phyloP scores from a whole-genome alignment of 2,329 filamentous ascomycete genomes.

The Cladophialophora yegresii region DNA sequence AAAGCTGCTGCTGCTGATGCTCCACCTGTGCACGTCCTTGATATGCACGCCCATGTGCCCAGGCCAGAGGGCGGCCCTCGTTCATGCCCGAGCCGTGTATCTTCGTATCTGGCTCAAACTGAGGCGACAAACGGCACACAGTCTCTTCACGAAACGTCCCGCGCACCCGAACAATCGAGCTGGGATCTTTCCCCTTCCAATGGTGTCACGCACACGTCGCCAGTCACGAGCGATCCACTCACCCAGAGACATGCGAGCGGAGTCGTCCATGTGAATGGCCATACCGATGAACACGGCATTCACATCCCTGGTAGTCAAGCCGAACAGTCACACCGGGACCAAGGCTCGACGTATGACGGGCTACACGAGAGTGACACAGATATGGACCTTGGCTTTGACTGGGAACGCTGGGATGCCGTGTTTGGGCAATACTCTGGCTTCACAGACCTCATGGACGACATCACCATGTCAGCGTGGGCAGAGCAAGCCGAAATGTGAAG shows the following conservation, averaged over 20 bases:
- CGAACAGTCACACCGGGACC: slow-evolving; percentile 8
- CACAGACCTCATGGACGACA: slow-evolving; percentile 35
- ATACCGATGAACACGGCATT: slow-evolving; percentile 1
- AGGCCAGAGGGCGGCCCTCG: slow-evolving; percentile 1
- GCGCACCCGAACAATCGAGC: not conserved
- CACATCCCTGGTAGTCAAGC: not conserved
- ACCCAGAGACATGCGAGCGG: not conserved
- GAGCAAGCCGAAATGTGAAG: slow-evolving; percentile 20
- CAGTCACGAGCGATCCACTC: not conserved
- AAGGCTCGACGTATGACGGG: not conserved
- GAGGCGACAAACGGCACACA: not conserved
- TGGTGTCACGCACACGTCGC: not conserved
- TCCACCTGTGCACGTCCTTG: not conserved
- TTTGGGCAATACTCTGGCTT: slow-evolving; percentile 47
- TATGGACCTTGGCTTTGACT: slow-evolving; percentile 48
- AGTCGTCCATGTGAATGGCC: not conserved
- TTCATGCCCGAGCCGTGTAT: not conserved
- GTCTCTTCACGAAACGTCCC: not conserved
- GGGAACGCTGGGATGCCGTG: slow-evolving; percentile 54
- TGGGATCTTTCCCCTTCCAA: slow-evolving; percentile 5
- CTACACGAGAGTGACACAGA: slow-evolving; percentile 7
- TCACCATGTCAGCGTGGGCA: slow-evolving; percentile 18
- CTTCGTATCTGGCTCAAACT: not conserved
- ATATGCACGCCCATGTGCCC: slow-evolving; percentile 1
- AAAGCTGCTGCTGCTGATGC: not conserved